Base-by-base conservation (phyloP, 257 asterid genomes). In the Scutellaria baicalensis region DNA sequence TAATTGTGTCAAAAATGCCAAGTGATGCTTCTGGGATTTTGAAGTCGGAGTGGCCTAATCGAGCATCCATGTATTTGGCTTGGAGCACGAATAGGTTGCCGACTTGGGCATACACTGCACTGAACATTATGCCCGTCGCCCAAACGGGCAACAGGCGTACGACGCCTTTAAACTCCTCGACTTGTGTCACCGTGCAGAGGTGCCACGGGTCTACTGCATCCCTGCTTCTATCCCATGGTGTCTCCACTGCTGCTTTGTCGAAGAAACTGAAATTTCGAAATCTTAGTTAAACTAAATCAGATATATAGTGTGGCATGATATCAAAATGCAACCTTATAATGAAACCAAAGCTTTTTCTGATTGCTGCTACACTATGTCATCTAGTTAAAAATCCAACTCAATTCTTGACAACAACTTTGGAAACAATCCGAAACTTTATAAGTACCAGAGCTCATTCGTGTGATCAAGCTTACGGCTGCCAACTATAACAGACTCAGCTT, bases 171-270 rank as follows among this genome's bases (percentile, higher is more conserved):
- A 88, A 78, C 67, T 88, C 93, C 69, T 88, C 93, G 9, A 88
- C 88, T 70, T 88, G 93, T 1, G 93, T 84, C 51, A 88, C 85
- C 0, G 91, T 83, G 88, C 95, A 88, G 0, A 84, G 86, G n/a
- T 82, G 78, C 95, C 95, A 88, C 0, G 77, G 78, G 66, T 75
- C 38, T 3, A 70, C 33, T 7, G 82, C 43, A 27, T 72, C 81
- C 3, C 78, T 80, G 14, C 0, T 36, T 21, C 58, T 36, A 21
- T 84, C 96, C 6, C 80, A 58, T 38, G 74, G 83, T 21, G 38
- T 21, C 74, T 78, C 83, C 23, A 86, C 88, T 8, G 90, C 85
- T 11, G 90, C 91, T 79, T 86, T 84, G 80, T 88, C 95, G 13
- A 88, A 86, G 79, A 86, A 88, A 12, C 95, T 88, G 82, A 39